Evolutionary conservation across 139 green algal species (phyloP), one percentile per base, ranked within the genome.

Genomic region (Coelastrella sp.): DNA sequence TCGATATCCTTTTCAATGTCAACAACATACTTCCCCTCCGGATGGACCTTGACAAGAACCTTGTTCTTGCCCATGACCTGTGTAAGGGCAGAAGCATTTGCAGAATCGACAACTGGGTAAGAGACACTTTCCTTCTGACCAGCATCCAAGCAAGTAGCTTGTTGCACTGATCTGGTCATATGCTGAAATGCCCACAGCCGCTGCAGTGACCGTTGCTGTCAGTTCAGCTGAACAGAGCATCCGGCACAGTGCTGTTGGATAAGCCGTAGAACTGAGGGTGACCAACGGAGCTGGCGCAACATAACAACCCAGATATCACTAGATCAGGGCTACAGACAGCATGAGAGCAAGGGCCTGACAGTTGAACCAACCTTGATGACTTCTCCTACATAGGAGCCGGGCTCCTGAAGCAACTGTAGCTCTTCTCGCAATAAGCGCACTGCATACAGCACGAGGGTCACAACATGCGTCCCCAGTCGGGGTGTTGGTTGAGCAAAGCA

Each of bases 61-160:
- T 99, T 99, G 85, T 87, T 98, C 91, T 99, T 99, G 63, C 97
- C 97, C 98, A 99, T 99, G 32, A 98, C 92, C 94, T 97, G 92
- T 32, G 30, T 0, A 48, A 23, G 0, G 15, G 45, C 11, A 13
- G 45, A 0, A 13, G 45, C 11, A 0, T 9, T 23, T 57, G 45
- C 45, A 2, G n/a, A n/a, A 57, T 57, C 45, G 15, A 13, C 45
- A 8, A 53, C 45, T 53, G 11, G 45, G 8, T 21, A 8, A 57
- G 11, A 2, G 1, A 13, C 1, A 13, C 15, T 9, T 57, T 9
- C 45, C 15, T 9, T 13, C 11, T 9, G 0, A 57, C 11, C 45
- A 23, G 45, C 45, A 57, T 13, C 15, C 11, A 9, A 23, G 45
- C 45, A 57, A 57, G 0, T 23, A 57, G 45, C 45, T 57, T 53